Evolutionary conservation across 306 rosid genomes (phyloP), one percentile per base, ranked within the genome.

Genomic region (Abrus precatorius): DNA sequence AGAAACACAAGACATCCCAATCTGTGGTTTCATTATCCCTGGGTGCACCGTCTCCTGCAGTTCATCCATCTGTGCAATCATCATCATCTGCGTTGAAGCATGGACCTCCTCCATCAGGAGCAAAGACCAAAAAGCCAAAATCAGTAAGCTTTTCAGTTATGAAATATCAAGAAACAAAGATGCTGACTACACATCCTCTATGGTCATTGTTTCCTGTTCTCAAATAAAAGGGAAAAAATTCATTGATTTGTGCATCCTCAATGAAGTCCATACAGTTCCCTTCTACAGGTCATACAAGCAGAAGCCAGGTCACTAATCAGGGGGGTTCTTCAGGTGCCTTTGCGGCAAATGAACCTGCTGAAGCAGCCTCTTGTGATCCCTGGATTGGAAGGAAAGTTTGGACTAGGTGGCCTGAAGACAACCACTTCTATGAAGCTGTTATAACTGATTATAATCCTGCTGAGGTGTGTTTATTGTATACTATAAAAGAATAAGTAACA

Each of bases 371-470:
- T 14, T 80, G 57, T 53, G 90, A 90, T 59, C 84, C 87, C 6
- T 82, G 88, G 72, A 80, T 92, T 70, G 98, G 97, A 74, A 91
- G 80, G 86, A 92, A 88, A 83, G 93, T 92, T 76, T 87, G 95
- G 95, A 92, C 93, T 33, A 90, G 95, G 74, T 94, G 98, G 98
- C 97, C 97, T n/a, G 97, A 81, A 65, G 98, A 94, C 82, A 94
- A 94, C 80, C 91, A 79, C 86, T 94, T 94, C 86, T 94, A 94
- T 59, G 94, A 94, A 84, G 98, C 98, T 77, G 84, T 92, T 65
- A 83, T 94, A 71, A 91, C 95, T 36, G 92, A 89, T 67, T 92
- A 87, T 83, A 85, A 92, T 75, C 53, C 78, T 6, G 74, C 86
- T 0, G 88, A 92, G 91, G 97, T 94, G 73, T 36, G 82, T 65